Evolutionary conservation across 139 green algal genomes (phyloP), one percentile per base, ranked within the genome.

Genomic region (Chlorella sp.): DNA sequence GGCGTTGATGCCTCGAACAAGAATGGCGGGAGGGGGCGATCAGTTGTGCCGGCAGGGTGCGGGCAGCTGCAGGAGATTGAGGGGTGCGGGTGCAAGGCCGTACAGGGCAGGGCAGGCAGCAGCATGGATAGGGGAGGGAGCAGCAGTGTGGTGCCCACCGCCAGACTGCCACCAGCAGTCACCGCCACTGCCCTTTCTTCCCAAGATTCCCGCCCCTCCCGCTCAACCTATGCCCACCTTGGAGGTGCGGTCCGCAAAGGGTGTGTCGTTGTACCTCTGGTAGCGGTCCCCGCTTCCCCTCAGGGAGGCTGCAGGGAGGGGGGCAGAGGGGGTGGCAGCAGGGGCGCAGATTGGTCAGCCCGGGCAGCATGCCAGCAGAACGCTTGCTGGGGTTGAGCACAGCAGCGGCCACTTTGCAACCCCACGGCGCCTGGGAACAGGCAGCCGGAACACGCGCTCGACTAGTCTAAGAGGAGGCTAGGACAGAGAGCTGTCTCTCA

Each of bases 231-330:
- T 3, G 3, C 75, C 40, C 26, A 80, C 84, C 84, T 88, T 88
- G 84, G 64, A 81, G 28, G 84, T n/a, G 39, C 84, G 64, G 66
- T 88, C 42, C 66, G 28, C 64, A 32, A 81, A 88, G 32, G 84
- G 84, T 2, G 84, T 66, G 73, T 88, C 84, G 32, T 64, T 66
- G 84, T 81, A 88, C 26, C 84, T 66, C 34, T 66, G 32, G 68
- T 80, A 80, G 37, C 84, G 28, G 12, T 68, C 26, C 18, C 26
- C 75, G 39, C 61, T 30, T 3, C 71, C 39, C 0, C 66, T 30
- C 34, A 76, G 32, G 19, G 83, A 40, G 37, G 66, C 84, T 81
- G 81, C n/a, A n/a, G 84, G 14, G 68, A 36, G 28, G 22, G 64
- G 32, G 4, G 14, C 11, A 24, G 39, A 18, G 1, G 1, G 39